These are phyloP conservation scores for Borovskyia barvae DNA, from an alignment of 208 protist genomes.

Conservation along the genomic window DNA sequence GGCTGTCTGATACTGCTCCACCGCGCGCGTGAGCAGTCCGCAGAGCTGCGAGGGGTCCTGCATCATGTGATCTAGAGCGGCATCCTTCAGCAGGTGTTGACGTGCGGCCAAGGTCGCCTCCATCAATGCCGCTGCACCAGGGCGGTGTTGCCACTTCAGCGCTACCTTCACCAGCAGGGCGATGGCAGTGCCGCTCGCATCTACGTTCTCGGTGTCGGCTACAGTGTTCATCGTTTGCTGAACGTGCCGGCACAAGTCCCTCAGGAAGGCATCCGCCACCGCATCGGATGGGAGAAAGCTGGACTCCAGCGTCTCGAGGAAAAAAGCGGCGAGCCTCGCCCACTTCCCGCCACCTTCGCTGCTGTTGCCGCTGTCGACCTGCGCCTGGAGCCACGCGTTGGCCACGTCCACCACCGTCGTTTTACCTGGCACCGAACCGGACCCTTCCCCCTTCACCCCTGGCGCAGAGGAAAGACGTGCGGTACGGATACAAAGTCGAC, in stretches of 20 bases:
- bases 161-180: slow-evolving; percentile 24
- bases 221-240: not conserved
- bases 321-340: slow-evolving; percentile 21
- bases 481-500: slow-evolving; percentile 25
- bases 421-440: not conserved
- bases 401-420: slow-evolving; percentile 4
- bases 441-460: too few species aligned
- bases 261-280: slow-evolving; percentile 6
- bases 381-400: slow-evolving; percentile 15
- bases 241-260: slow-evolving; percentile 8
- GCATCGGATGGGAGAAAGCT: slow-evolving; percentile 7
- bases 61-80: slow-evolving; percentile 48
- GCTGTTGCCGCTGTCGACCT: not conserved
- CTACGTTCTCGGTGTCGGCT: too few species aligned
- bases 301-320: slow-evolving; percentile 10
- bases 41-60: slow-evolving; percentile 36
- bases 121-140: slow-evolving; percentile 22
- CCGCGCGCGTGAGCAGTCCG: slow-evolving; percentile 38
- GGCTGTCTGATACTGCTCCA: slow-evolving; percentile 36
- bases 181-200: slow-evolving; percentile 3
- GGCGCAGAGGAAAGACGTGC: not conserved
- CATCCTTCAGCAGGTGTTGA: slow-evolving; percentile 33
- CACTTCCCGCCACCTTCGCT: not conserved
- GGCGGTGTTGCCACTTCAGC: slow-evolving; percentile 33
- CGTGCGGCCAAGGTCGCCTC: slow-evolving; percentile 26